Percentiles rank a stretch among this genome's conserved stretches.
phyloP scores from a whole-genome alignment of 495 filamentous ascomycete species.

The Immersiella caudata region DNA sequence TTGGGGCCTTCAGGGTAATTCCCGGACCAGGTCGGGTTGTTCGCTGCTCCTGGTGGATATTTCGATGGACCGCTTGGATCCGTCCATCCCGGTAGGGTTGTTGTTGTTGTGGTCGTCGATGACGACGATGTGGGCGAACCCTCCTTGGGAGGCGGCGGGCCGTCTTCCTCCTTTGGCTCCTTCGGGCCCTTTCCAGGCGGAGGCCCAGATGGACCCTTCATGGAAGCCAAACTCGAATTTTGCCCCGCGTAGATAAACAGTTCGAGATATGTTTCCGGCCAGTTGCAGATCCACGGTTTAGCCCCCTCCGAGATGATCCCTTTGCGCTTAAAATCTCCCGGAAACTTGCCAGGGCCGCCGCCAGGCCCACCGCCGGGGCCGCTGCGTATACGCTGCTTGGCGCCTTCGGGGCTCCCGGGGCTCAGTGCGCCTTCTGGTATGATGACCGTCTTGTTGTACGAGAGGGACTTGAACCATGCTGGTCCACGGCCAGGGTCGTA shows the following conservation, averaged over 20 bases:
- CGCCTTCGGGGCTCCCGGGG: constrained; percentile 16
- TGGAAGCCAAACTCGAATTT: constrained; percentile 44
- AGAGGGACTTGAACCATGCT: constrained; percentile 70
- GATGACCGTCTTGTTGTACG: constrained; percentile 83
- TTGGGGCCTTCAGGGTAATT: not conserved
- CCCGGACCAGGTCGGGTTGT: not conserved
- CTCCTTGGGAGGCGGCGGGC: constrained; percentile 10
- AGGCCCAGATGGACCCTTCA: constrained; percentile 20
- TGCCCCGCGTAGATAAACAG: constrained; percentile 77
- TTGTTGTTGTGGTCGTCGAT: not conserved
- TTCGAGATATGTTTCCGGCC: constrained; percentile 81
- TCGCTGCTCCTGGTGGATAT: not conserved
- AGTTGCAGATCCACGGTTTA: constrained; percentile 84
- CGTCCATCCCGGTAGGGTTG: not conserved
- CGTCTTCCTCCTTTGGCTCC: not conserved
- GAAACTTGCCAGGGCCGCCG: constrained; percentile 24
- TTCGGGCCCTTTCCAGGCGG: not conserved
- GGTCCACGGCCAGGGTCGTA: constrained; percentile 65
- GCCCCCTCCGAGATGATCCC: constrained; percentile 60
- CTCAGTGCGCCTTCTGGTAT: constrained; percentile 59
- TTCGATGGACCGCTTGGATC: not conserved
- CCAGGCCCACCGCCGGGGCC: constrained; percentile 10
- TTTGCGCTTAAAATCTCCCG: constrained; percentile 48
- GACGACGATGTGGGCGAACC: constrained; percentile 1
- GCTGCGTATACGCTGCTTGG: constrained; percentile 18